Conservation (phyloP, 2,329 filamentous ascomycete species). For the Phaeosphaeriaceae sp. region DNA sequence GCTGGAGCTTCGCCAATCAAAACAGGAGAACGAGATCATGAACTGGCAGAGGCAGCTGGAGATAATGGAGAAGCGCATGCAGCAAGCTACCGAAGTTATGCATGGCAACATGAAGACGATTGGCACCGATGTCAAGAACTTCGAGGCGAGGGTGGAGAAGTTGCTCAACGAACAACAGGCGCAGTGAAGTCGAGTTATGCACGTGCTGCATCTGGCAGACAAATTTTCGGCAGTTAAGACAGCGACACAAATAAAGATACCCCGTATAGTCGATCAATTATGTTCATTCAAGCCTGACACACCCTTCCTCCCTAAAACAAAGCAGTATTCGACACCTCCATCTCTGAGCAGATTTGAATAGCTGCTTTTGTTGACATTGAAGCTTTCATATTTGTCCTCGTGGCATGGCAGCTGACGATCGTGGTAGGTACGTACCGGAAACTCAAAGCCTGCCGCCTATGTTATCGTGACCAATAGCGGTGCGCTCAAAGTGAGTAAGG, state of each 20-base stretch:
- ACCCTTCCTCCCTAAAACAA: background rate
- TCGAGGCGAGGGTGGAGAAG: conserved; percentile 76
- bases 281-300: background rate
- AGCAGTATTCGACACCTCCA: no score
- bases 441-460: no score
- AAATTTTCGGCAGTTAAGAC: no score
- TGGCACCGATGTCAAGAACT: conserved; percentile 84
- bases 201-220: background rate
- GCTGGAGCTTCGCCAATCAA: conserved; percentile 79
- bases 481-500: no score
- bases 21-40: conserved; percentile 83
- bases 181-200: conserved; percentile 3
- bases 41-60: conserved; percentile 84
- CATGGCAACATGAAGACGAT: conserved; percentile 83
- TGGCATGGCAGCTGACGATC: no score
- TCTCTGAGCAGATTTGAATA: no score
- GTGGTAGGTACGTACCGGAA: no score
- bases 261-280: background rate
- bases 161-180: conserved; percentile 18
- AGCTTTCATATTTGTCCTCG: no score
- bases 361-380: no score
- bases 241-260: background rate
- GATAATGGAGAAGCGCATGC: conserved; percentile 78
- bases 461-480: no score
- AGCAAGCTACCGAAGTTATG: conserved; percentile 72